Conservation (phyloP, 1,284 basidiomycete genomes). For the Ceratobasidium sp. region DNA sequence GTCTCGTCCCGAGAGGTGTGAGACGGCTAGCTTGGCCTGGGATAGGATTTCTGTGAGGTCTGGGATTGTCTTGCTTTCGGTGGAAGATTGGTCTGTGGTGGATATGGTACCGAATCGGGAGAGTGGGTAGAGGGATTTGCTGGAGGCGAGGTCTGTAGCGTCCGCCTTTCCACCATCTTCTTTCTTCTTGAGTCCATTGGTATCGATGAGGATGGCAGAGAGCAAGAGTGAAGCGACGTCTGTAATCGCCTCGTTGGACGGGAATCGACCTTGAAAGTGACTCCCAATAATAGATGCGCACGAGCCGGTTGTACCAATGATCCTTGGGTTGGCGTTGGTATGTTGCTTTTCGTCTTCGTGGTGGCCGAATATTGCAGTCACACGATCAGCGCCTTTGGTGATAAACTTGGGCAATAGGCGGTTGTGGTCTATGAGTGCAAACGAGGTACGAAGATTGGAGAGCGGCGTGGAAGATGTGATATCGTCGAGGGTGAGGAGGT, state of each 20-base stretch:
- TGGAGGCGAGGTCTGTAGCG: slow-evolving; percentile 70
- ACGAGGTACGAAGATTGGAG: slow-evolving; percentile 65
- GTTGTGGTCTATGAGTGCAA: slow-evolving; percentile 93
- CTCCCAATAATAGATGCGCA: slow-evolving; percentile 81
- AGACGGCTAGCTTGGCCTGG: slow-evolving; percentile 76
- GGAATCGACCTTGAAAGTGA: slow-evolving; percentile 61
- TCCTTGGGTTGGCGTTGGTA: slow-evolving; percentile 70
- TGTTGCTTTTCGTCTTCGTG: slow-evolving; percentile 88
- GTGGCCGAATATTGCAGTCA: slow-evolving; percentile 86
- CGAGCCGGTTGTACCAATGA: slow-evolving; percentile 77
- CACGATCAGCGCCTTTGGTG: slow-evolving; percentile 54
- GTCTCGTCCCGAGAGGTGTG: slow-evolving; percentile 76
- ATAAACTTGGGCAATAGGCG: slow-evolving; percentile 69
- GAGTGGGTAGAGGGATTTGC: slow-evolving; percentile 65
- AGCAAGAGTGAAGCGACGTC: slow-evolving; percentile 76
- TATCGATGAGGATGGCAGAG: slow-evolving; percentile 85
- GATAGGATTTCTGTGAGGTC: slow-evolving; percentile 67
- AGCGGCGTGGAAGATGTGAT: slow-evolving; percentile 62
- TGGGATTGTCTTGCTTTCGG: slow-evolving; percentile 48
- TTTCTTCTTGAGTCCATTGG: slow-evolving; percentile 71
- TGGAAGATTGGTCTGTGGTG: background rate
- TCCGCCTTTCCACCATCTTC: slow-evolving; percentile 77
- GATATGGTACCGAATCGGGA: slow-evolving; percentile 58
- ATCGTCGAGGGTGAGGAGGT: slow-evolving; percentile 73
- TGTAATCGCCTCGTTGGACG: slow-evolving; percentile 61